These are phyloP conservation scores for Gossypium gossypioides DNA, from an alignment of 441 rosid genomes.

Conservation along the genomic window DNA sequence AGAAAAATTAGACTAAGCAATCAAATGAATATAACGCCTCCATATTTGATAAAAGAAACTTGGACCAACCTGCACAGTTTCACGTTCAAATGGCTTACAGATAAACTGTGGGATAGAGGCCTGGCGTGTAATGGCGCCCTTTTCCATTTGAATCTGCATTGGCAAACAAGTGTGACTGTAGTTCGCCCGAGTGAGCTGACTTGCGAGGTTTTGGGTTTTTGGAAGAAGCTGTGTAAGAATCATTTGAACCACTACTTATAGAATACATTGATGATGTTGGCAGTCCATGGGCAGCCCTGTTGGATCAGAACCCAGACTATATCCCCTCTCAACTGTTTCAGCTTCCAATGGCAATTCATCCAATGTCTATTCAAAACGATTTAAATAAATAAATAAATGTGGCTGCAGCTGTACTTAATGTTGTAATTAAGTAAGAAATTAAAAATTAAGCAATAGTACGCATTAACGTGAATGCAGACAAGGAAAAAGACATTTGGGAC, in stretches of 20 bases:
- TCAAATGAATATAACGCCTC: conserved; percentile 7
- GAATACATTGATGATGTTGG: conserved; percentile 58
- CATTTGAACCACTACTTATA: conserved; percentile 33
- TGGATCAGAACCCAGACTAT: conserved; percentile 50
- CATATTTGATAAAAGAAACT: conserved; percentile 5
- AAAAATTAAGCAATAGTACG: neutral
- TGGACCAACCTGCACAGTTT: neutral
- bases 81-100: conserved; percentile 14
- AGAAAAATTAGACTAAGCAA: conserved; percentile 7
- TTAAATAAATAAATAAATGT: neutral
- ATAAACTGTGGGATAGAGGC: conserved; percentile 9
- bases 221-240: conserved; percentile 45
- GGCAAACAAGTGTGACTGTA: conserved; percentile 32
- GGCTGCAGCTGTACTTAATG: neutral
- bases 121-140: conserved; percentile 9
- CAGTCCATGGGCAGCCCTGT: conserved; percentile 69
- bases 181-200: conserved; percentile 60
- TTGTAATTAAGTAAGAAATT: neutral
- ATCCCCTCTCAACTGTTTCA: conserved; percentile 79
- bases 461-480: neutral
- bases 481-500: neutral
- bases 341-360: conserved; percentile 95
- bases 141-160: conserved; percentile 16
- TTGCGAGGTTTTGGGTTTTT: conserved; percentile 41
- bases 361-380: conserved; percentile 48